Evolutionary conservation across 108 stramenopile species (phyloP), one percentile per base, ranked within the genome.

Genomic region (Nitzschia inconspicua): DNA sequence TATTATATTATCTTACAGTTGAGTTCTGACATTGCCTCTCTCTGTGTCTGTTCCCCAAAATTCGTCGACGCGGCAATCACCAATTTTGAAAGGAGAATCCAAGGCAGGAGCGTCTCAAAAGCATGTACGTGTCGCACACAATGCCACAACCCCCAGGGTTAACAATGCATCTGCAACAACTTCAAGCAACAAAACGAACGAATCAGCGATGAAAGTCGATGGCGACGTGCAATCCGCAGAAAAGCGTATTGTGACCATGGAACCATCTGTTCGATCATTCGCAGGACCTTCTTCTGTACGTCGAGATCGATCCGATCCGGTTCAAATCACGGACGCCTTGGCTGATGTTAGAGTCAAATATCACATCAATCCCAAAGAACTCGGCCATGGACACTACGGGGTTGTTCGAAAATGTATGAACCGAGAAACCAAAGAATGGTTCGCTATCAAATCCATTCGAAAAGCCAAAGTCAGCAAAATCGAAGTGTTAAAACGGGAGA

Each of bases 331-430:
- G 23, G 86, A 91, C 55, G 83, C 76, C 26, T 44, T 91, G 32
- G 66, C 79, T n/a, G 86, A 91, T 69, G 89, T 91, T 26, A 79
- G 86, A 1, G 75, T 73, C 37, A 85, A 80, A 67, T 93, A 88
- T 75, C 91, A 93, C 61, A 89, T 93, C 43, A 83, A 93, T 53
- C 66, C 91, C 13, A 87, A 88, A 39, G 90, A 92, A 59, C 49
- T 95, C 46, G 94, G 94, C 4, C 90, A 95, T 59, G 94, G 94
- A 23, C 90, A 95, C 60, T 92, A 95, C 53, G 90, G 90, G 11
- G 86, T 95, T 4, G 94, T 95, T 3, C 84, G 94, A 27, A 92
- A 95, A 53, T 95, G 94, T 63, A 88, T 87, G 86, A 65, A 91
- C 48, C 84, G 94, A 11, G 80, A 84, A 47, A 84, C 85, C 4